A percentile compares a stretch with the other conserved stretches of the same genome.
Conservation (phyloP, 2,329 filamentous ascomycete genomes). For the Amylocarpus encephaloides region DNA sequence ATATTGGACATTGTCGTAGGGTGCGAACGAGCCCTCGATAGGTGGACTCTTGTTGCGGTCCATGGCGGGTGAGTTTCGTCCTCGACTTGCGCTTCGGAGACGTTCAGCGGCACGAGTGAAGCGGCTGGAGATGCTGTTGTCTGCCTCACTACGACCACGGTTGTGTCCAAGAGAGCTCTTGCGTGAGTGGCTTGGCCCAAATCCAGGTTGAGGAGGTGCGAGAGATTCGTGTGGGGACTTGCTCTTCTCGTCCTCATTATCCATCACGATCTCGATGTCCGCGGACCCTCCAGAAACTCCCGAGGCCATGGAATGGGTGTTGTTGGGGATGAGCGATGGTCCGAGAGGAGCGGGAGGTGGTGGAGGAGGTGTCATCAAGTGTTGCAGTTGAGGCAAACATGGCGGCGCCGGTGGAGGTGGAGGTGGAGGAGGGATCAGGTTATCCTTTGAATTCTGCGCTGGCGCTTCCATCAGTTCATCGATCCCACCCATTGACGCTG, state of each 20-base stretch:
- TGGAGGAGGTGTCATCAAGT: slow-evolving; percentile 54
- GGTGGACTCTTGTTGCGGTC: slow-evolving; percentile 25
- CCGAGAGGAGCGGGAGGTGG: slow-evolving; percentile 52
- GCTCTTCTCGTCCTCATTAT: slow-evolving; percentile 40
- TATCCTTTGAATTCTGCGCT: slow-evolving; percentile 42
- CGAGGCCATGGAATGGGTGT: slow-evolving; percentile 32
- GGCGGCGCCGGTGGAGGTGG: slow-evolving; percentile 46
- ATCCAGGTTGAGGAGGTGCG: slow-evolving; percentile 36
- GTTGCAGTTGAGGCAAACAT: slow-evolving; percentile 56
- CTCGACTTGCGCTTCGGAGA: slow-evolving; percentile 53
- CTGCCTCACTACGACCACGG: slow-evolving; percentile 50
- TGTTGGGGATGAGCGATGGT: slow-evolving; percentile 29
- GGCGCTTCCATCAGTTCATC: slow-evolving; percentile 38
- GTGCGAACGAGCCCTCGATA: slow-evolving; percentile 3
- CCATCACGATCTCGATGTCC: slow-evolving; percentile 62
- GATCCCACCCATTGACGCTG: slow-evolving; percentile 38
- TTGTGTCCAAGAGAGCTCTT: slow-evolving; percentile 38
- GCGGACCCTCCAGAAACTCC: slow-evolving; percentile 43
- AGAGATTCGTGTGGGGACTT: slow-evolving; percentile 14
- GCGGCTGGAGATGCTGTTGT: slow-evolving; percentile 47
- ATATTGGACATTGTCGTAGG: slow-evolving; percentile 27
- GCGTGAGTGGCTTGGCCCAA: slow-evolving; percentile 18
- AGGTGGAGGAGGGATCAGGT: slow-evolving; percentile 44
- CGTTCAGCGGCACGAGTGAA: slow-evolving; percentile 53
- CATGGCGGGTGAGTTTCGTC: slow-evolving; percentile 35